Evolutionary conservation across 208 protist genomes (phyloP).

Genomic region (Endotrypanum monterogeii): DNA sequence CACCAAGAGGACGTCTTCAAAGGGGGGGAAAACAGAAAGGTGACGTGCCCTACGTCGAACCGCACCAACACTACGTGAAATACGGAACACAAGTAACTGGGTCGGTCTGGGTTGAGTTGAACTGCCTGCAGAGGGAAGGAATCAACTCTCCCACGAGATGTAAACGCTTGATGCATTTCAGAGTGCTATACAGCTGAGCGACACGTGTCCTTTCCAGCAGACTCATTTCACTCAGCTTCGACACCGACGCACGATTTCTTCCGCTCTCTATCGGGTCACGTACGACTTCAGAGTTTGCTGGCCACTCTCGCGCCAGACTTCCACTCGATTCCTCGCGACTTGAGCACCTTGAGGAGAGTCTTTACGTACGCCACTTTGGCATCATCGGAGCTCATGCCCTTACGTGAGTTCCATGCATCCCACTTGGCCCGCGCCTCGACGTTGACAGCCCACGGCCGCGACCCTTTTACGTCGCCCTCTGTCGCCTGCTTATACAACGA

Average conservation of each 20-base stretch:
- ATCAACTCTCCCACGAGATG: too few species aligned
- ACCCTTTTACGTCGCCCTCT: constrained; percentile 91
- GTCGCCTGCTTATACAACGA: constrained; percentile 97
- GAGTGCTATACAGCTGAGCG: too few species aligned
- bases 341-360: constrained; percentile 62
- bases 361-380: constrained; percentile 92
- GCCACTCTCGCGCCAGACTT: constrained; percentile 32
- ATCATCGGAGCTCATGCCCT: constrained; percentile 91
- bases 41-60: too few species aligned
- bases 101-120: too few species aligned
- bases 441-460: constrained; percentile 92
- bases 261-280: not conserved
- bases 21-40: not conserved
- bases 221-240: too few species aligned
- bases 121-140: too few species aligned
- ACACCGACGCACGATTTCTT: too few species aligned
- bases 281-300: constrained; percentile 22
- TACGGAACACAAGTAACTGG: too few species aligned
- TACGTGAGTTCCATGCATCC: constrained; percentile 91
- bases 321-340: constrained; percentile 64
- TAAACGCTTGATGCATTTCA: too few species aligned
- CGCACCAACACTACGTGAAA: too few species aligned
- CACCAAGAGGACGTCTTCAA: too few species aligned
- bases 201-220: too few species aligned
- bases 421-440: constrained; percentile 94